These are phyloP conservation scores for Verticillium nubilum DNA, from an alignment of 2,329 filamentous ascomycete species.

Conservation along the genomic window DNA sequence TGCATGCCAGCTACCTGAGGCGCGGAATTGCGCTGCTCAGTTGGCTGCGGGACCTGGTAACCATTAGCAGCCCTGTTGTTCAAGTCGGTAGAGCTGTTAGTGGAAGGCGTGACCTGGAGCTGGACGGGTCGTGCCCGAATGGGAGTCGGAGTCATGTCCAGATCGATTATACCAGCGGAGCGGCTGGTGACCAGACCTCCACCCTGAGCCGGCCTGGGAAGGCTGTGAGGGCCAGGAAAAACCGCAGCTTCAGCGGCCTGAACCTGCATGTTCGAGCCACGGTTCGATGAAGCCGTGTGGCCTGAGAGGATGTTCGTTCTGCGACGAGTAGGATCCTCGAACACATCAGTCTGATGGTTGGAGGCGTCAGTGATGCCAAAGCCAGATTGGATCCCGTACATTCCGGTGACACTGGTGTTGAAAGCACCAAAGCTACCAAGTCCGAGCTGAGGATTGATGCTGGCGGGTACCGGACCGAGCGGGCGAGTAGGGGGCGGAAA, in stretches of 20 bases:
- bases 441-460: neutral
- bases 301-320: no score
- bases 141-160: neutral
- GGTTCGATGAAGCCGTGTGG: neutral
- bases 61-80: neutral
- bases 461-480: neutral
- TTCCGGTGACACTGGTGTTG: neutral
- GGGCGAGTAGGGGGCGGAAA: neutral
- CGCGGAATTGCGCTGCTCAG: neutral
- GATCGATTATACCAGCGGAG: neutral
- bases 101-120: neutral
- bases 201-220: neutral
- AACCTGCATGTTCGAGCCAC: neutral
- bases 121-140: neutral
- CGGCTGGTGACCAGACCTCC: neutral
- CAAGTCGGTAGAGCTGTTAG: neutral
- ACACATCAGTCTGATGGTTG: neutral
- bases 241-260: no score
- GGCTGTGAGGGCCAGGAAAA: neutral
- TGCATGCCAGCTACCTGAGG: neutral
- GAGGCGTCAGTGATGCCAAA: neutral
- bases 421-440: neutral
- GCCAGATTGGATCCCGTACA: neutral
- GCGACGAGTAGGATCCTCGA: neutral
- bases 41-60: neutral